phyloP scores from a whole-genome alignment of 768 basidiomycete species.

The Termitomyces sp. region DNA sequence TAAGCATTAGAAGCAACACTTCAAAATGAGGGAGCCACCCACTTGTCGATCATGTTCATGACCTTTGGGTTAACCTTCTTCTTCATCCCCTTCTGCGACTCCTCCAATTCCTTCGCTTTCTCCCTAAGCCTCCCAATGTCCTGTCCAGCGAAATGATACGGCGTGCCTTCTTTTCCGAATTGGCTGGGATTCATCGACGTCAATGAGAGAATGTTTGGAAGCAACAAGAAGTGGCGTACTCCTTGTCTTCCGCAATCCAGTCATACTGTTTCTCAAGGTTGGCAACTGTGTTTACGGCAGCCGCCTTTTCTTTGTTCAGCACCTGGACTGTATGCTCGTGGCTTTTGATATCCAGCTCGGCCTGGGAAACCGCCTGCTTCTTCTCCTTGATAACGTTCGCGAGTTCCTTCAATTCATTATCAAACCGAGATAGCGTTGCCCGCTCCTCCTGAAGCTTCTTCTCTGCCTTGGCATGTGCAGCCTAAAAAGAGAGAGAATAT shows the following conservation, averaged over 20 bases:
- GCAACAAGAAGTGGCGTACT: slow-evolving; percentile 44
- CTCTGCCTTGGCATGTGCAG: slow-evolving; percentile 58
- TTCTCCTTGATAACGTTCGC: slow-evolving; percentile 79
- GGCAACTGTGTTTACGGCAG: slow-evolving; percentile 43
- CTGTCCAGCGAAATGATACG: slow-evolving; percentile 71
- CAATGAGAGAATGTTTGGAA: neutral
- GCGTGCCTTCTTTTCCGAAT: slow-evolving; percentile 77
- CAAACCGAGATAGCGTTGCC: slow-evolving; percentile 82
- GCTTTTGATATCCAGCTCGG: slow-evolving; percentile 59
- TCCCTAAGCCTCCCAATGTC: slow-evolving; percentile 56
- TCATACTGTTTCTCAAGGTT: slow-evolving; percentile 77
- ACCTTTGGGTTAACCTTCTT: slow-evolving; percentile 96
- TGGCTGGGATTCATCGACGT: slow-evolving; percentile 37
- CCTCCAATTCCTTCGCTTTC: slow-evolving; percentile 70
- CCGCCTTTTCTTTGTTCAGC: slow-evolving; percentile 59
- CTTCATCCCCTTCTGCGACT: slow-evolving; percentile 80
- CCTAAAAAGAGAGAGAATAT: slow-evolving; percentile 26
- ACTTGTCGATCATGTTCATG: slow-evolving; percentile 95
- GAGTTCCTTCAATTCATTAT: slow-evolving; percentile 80
- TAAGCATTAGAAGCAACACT: neutral
- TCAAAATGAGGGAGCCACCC: slow-evolving; percentile 18
- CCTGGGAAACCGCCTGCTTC: slow-evolving; percentile 62
- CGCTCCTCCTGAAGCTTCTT: slow-evolving; percentile 76
- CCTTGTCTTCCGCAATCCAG: slow-evolving; percentile 87
- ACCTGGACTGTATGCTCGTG: slow-evolving; percentile 64